Evolutionary conservation across 2,329 filamentous ascomycete genomes (phyloP).

Genomic region (Hysterium pulicare): DNA sequence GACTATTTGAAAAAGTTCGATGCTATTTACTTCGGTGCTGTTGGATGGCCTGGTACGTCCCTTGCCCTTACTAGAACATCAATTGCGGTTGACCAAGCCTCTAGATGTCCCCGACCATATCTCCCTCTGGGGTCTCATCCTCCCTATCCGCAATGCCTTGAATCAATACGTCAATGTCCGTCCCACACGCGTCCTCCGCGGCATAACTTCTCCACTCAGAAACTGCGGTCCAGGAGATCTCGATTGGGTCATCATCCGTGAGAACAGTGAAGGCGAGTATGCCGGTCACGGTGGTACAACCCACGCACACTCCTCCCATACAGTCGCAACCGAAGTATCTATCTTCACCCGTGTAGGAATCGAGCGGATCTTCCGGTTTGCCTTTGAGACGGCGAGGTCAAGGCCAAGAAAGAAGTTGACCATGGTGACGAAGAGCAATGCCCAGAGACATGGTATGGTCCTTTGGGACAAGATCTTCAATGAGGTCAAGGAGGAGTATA

Average conservation of each 20-base stretch:
- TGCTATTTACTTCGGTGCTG: constrained; percentile 58
- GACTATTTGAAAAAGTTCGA: constrained; percentile 51
- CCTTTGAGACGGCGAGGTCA: constrained; percentile 44
- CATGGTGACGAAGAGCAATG: constrained; percentile 51
- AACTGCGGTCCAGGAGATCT: constrained; percentile 37
- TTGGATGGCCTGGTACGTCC: constrained; percentile 51
- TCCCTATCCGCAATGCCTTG: constrained; percentile 64
- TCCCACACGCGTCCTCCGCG: constrained; percentile 45
- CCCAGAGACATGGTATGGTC: constrained; percentile 49
- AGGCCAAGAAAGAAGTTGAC: constrained; percentile 46
- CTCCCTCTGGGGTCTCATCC: constrained; percentile 63
- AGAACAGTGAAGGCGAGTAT: constrained; percentile 50
- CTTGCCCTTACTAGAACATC: too few relatives aligned
- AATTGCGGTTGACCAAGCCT: neutral
- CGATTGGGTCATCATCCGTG: constrained; percentile 48
- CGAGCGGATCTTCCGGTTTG: constrained; percentile 48
- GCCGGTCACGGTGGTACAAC: constrained; percentile 46
- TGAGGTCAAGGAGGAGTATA: constrained; percentile 45
- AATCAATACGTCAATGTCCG: constrained; percentile 69
- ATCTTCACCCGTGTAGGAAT: constrained; percentile 47
- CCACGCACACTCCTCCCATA: constrained; percentile 39
- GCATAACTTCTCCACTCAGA: constrained; percentile 40
- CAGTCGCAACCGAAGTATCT: constrained; percentile 46
- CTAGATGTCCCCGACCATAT: constrained; percentile 65
- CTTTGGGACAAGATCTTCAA: constrained; percentile 48